Evolutionary conservation across 345 rosid species (phyloP).

Genomic region (Ceriops zippeliana): DNA sequence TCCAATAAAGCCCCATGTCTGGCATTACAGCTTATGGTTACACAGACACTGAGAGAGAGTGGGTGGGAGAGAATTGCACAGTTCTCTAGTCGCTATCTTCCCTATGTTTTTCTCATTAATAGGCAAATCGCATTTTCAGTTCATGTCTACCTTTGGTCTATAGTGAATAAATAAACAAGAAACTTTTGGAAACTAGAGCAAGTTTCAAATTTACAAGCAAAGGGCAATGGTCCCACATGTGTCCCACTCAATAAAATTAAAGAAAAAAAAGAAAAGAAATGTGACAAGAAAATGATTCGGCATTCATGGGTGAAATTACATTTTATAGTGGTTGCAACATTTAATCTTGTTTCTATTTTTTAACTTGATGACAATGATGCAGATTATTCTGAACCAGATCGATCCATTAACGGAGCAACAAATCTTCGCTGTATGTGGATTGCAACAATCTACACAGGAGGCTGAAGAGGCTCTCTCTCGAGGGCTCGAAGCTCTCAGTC

Average conservation of each 20-base stretch:
- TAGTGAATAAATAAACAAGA: slow-evolving; percentile 19
- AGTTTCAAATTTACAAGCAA: too few relatives aligned
- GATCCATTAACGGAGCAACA: slow-evolving; percentile 93
- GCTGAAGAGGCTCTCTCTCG: slow-evolving; percentile 90
- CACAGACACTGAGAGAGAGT: neutral
- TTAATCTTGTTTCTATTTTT: too few relatives aligned
- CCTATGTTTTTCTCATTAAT: slow-evolving; percentile 4
- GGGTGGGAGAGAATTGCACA: slow-evolving; percentile 25
- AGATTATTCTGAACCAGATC: slow-evolving; percentile 68
- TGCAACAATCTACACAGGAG: slow-evolving; percentile 87
- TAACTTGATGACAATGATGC: slow-evolving; percentile 2
- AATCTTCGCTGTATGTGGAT: slow-evolving; percentile 71
- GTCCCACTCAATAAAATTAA: neutral
- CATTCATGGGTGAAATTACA: neutral
- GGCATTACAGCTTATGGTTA: slow-evolving; percentile 37
- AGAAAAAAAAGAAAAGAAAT: neutral
- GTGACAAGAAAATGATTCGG: neutral
- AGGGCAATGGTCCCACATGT: neutral
- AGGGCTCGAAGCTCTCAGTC: slow-evolving; percentile 82
- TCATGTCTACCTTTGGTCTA: slow-evolving; percentile 31
- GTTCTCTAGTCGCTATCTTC: slow-evolving; percentile 18
- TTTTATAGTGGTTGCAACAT: too few relatives aligned
- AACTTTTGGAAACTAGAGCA: neutral
- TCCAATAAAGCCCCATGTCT: slow-evolving; percentile 49
- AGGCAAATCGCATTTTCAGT: slow-evolving; percentile 19